phyloP scores from a whole-genome alignment of 2,329 filamentous ascomycete species.

The Sphaerostilbella broomeana region DNA sequence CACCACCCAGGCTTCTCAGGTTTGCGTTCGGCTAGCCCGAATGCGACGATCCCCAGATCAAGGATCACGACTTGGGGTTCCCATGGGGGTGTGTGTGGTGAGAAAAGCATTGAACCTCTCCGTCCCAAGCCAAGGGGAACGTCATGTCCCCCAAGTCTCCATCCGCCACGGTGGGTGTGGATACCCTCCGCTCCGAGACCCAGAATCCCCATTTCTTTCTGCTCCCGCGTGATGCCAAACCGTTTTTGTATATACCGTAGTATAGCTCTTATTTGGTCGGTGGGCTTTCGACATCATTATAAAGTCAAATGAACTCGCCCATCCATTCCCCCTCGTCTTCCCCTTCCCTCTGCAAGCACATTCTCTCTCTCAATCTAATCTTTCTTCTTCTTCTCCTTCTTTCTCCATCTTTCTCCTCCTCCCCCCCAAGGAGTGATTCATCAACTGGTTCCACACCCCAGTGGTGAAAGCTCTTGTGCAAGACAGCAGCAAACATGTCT shows the following conservation, averaged over 20 bases:
- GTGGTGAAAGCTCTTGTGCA: not conserved
- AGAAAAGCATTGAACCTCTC: too few relatives aligned
- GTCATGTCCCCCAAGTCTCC: slow-evolving; percentile 6
- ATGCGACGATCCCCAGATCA: slow-evolving; percentile 6
- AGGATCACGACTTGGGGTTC: slow-evolving; percentile 1
- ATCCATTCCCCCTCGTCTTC: not conserved
- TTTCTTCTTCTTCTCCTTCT: slow-evolving; percentile 1
- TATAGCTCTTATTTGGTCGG: too few relatives aligned
- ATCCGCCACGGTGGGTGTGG: slow-evolving; percentile 7
- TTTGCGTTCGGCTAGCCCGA: slow-evolving; percentile 4
- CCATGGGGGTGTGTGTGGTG: slow-evolving; percentile 2
- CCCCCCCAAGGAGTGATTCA: not conserved
- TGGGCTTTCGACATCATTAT: slow-evolving; percentile 7
- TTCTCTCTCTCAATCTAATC: not conserved
- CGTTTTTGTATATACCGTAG: not conserved
- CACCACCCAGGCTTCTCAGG: too few relatives aligned
- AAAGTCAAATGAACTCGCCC: slow-evolving; percentile 10
- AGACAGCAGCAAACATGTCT: slow-evolving; percentile 4
- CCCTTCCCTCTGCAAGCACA: not conserved
- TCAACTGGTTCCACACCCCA: not conserved
- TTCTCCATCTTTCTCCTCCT: slow-evolving; percentile 6
- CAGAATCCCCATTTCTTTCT: slow-evolving; percentile 8
- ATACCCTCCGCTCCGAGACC: slow-evolving; percentile 6
- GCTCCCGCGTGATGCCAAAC: slow-evolving; percentile 4
- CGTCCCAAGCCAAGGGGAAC: too few relatives aligned